Percentiles rank a stretch among this genome's conserved stretches.
Conservation (phyloP, 768 basidiomycete genomes). For the Termitomyces heimii region DNA sequence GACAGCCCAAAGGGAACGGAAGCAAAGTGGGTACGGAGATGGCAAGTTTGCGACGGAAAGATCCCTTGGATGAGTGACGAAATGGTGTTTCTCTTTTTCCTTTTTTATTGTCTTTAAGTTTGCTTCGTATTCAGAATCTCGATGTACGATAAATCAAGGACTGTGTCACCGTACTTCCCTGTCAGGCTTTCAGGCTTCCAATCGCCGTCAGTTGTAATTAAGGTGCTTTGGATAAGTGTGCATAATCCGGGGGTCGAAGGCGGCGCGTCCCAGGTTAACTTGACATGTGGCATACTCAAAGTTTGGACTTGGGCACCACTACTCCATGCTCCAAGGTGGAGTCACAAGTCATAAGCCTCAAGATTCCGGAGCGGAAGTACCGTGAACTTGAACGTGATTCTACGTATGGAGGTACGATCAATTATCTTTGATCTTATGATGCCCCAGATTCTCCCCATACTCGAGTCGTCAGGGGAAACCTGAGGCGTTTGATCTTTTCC, state of each 20-base stretch:
- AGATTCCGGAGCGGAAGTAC: not conserved
- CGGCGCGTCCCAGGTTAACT: not conserved
- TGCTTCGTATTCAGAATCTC: not conserved
- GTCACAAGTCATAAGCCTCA: not conserved
- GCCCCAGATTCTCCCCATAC: not conserved
- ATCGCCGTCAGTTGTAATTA: not conserved
- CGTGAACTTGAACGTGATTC: not conserved
- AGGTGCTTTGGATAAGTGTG: not conserved
- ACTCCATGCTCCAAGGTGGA: too few species aligned
- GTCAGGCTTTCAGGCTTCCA: too few species aligned
- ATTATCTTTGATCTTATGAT: not conserved
- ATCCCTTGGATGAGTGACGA: not conserved
- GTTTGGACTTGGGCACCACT: not conserved
- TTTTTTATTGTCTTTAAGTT: not conserved
- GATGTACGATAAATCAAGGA: not conserved
- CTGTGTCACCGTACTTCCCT: not conserved
- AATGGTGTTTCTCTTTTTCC: not conserved
- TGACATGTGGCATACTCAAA: not conserved
- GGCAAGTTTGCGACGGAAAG: constrained; percentile 41
- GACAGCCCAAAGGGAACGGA: not conserved
- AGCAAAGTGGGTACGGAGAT: constrained; percentile 25
- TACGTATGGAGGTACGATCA: not conserved
- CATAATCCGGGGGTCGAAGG: not conserved
- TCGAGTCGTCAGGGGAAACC: not conserved
- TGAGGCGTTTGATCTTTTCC: not conserved